phyloP scores from a whole-genome alignment of 306 rosid genomes.

The Prunus persica region Prunus_persica_NCBIv2 NC_034011.1:22613501-22614000 shows the following conservation, averaged over 20 bases:
- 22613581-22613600: constrained; percentile 21
- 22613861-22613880: constrained; percentile 60
- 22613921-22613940: constrained; percentile 30
- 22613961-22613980: not conserved
- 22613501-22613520: constrained; percentile 34
- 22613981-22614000: no score
- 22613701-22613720: constrained; percentile 27
- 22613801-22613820: constrained; percentile 27
- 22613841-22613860: not conserved
- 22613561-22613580: constrained; percentile 25
- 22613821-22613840: not conserved
- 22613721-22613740: fast-evolving
- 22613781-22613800: not conserved
- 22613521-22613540: constrained; percentile 3
- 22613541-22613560: not conserved
- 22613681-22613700: no score
- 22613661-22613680: no score
- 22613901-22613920: constrained; percentile 30
- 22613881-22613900: fast-evolving
- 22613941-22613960: constrained; percentile 14
- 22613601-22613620: not conserved
- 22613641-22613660: no score
- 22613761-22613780: not conserved
- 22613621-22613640: no score
- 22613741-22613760: not conserved